A percentile compares a stretch with the other conserved stretches of the same genome.
These are phyloP conservation scores for Stromatinia cepivora DNA, from an alignment of 2,329 filamentous ascomycete genomes.

Conservation along the genomic window DNA sequence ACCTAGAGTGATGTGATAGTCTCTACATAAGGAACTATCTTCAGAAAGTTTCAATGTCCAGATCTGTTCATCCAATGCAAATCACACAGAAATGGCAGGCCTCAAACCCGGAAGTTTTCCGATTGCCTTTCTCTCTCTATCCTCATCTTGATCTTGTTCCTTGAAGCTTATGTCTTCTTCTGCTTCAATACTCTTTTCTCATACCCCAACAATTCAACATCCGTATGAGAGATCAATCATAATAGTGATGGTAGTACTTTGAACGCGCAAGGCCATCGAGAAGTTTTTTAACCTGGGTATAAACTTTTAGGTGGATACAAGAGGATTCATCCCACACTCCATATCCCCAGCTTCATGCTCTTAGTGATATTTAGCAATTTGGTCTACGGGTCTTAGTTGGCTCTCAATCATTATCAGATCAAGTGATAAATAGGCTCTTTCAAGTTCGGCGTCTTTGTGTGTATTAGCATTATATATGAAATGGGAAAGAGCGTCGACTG, in stretches of 20 bases:
- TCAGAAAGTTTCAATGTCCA: background rate
- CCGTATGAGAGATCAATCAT: background rate
- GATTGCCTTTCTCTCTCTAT: background rate
- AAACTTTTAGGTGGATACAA: background rate
- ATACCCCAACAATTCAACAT: background rate
- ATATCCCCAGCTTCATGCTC: background rate
- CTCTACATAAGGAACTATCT: background rate
- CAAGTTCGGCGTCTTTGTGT: background rate
- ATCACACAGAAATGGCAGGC: too few relatives aligned
- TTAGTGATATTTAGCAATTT: background rate
- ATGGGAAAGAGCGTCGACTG: background rate
- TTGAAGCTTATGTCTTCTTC: background rate
- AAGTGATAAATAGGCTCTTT: background rate
- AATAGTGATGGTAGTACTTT: background rate
- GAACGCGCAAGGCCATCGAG: background rate
- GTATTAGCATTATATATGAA: background rate
- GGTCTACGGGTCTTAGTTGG: background rate
- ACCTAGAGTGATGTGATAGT: background rate
- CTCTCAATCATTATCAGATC: background rate
- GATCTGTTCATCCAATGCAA: too few relatives aligned
- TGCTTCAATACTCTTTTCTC: background rate
- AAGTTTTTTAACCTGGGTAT: background rate
- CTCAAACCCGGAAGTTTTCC: background rate
- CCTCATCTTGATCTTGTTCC: background rate
- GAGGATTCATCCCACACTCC: background rate